phyloP scores from a whole-genome alignment of 192 early-diverging fungal genomes.

The Podila horticola region DNA sequence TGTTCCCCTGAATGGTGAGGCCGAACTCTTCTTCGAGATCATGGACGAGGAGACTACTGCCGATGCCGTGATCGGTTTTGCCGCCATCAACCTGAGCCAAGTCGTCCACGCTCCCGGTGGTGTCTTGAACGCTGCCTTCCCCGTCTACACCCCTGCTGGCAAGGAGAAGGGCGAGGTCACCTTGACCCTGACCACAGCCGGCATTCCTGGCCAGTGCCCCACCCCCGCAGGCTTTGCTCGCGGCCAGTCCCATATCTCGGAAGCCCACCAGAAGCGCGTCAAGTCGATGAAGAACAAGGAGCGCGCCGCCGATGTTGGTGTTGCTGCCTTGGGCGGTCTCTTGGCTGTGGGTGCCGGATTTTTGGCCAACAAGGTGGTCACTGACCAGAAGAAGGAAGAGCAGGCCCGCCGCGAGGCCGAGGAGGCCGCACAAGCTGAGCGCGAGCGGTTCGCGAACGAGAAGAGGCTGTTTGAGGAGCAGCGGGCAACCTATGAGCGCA shows the following conservation, averaged over 20 bases:
- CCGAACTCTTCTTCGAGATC: conserved; percentile 58
- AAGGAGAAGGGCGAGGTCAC: conserved; percentile 53
- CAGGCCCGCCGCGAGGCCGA: conserved; percentile 25
- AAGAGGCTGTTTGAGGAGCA: conserved; percentile 28
- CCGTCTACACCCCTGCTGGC: conserved; percentile 53
- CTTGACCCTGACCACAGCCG: conserved; percentile 52
- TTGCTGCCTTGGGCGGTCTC: conserved; percentile 49
- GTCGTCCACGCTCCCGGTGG: conserved; percentile 56
- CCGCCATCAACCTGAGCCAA: conserved; percentile 60
- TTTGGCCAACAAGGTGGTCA: conserved; percentile 54
- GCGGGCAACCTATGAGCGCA: conserved; percentile 17
- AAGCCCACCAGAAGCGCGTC: conserved; percentile 51
- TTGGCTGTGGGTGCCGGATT: conserved; percentile 57
- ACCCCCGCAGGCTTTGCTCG: background rate
- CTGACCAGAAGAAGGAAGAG: conserved; percentile 49
- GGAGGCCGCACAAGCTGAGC: conserved; percentile 14
- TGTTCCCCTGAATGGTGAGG: conserved; percentile 54
- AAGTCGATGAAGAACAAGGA: conserved; percentile 56
- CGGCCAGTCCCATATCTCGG: conserved; percentile 40
- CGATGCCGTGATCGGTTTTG: conserved; percentile 59
- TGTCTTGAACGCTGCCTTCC: conserved; percentile 55
- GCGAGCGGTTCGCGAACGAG: conserved; percentile 27
- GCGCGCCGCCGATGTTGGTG: conserved; percentile 48
- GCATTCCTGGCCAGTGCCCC: conserved; percentile 52
- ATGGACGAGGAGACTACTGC: conserved; percentile 57